These are phyloP conservation scores for Melanopsichium pennsylvanicum DNA, from an alignment of 1,284 basidiomycete species.

Conservation along the genomic window DNA sequence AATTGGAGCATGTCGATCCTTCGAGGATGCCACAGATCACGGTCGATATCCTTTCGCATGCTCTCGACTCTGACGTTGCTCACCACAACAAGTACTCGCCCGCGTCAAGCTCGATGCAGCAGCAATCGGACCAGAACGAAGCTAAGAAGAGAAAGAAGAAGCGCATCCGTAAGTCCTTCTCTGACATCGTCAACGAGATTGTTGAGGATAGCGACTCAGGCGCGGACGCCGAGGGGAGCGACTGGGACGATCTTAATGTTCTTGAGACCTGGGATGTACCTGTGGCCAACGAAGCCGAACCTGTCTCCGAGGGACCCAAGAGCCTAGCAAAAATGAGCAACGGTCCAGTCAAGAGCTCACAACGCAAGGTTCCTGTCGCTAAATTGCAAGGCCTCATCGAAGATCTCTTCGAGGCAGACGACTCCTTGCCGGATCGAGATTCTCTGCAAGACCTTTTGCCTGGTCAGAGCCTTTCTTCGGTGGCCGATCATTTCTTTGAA, in stretches of 20 bases:
- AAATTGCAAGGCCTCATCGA: slow-evolving; percentile 78
- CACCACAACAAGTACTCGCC: neutral
- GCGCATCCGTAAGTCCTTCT: slow-evolving; percentile 18
- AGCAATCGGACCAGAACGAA: neutral
- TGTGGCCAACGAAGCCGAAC: neutral
- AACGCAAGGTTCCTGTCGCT: slow-evolving; percentile 70
- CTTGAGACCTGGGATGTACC: slow-evolving; percentile 20
- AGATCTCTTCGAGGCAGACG: slow-evolving; percentile 88
- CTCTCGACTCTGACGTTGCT: neutral
- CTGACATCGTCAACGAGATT: slow-evolving; percentile 31
- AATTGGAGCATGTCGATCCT: slow-evolving; percentile 4
- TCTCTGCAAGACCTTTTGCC: slow-evolving; percentile 70
- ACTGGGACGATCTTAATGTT: slow-evolving; percentile 45
- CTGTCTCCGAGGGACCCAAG: slow-evolving; percentile 9
- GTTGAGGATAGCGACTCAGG: slow-evolving; percentile 44
- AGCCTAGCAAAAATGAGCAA: slow-evolving; percentile 36
- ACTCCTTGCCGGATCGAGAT: slow-evolving; percentile 75
- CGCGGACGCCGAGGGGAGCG: slow-evolving; percentile 44
- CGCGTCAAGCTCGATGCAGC: neutral
- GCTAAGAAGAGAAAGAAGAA: slow-evolving; percentile 31
- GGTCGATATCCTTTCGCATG: slow-evolving; percentile 2
- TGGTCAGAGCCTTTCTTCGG: slow-evolving; percentile 74
- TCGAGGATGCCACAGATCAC: neutral
- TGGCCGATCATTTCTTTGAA: slow-evolving; percentile 70
- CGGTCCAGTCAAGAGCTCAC: slow-evolving; percentile 41